phyloP scores from a whole-genome alignment of 345 rosid genomes.

The Chamaenerion angustifolium region DNA sequence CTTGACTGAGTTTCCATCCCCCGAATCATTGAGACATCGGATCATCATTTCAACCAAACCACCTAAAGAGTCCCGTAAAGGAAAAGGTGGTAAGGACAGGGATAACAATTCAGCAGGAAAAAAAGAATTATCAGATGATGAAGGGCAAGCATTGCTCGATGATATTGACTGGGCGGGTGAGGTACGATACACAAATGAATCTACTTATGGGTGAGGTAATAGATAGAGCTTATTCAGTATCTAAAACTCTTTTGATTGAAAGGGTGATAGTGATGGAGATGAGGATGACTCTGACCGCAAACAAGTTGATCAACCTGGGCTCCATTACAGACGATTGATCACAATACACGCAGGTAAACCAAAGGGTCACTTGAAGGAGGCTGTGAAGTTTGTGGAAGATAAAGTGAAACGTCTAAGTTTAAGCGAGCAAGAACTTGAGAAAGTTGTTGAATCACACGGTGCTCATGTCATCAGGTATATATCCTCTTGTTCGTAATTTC shows the following conservation, averaged over 20 bases:
- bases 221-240: too few relatives aligned
- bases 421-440: conserved; percentile 58
- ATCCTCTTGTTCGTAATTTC: too few relatives aligned
- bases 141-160: conserved; percentile 8
- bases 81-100: conserved; percentile 20
- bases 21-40: conserved; percentile 49
- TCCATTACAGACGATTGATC: conserved; percentile 41
- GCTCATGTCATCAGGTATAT: conserved; percentile 39
- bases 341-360: conserved; percentile 65
- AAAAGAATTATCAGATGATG: conserved; percentile 24
- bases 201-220: too few relatives aligned
- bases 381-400: conserved; percentile 24
- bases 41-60: conserved; percentile 92
- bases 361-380: conserved; percentile 31
- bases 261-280: conserved; percentile 17
- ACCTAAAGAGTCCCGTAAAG: conserved; percentile 74
- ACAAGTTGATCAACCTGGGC: background rate
- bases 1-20: conserved; percentile 71
- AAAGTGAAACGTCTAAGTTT: conserved; percentile 65
- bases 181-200: background rate
- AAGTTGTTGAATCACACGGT: conserved; percentile 35
- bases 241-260: background rate
- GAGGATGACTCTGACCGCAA: conserved; percentile 27
- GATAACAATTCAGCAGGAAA: conserved; percentile 19
- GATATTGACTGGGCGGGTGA: conserved; percentile 24